phyloP scores from a whole-genome alignment of 345 rosid genomes.

The Xanthoceras sorbifolium region DNA sequence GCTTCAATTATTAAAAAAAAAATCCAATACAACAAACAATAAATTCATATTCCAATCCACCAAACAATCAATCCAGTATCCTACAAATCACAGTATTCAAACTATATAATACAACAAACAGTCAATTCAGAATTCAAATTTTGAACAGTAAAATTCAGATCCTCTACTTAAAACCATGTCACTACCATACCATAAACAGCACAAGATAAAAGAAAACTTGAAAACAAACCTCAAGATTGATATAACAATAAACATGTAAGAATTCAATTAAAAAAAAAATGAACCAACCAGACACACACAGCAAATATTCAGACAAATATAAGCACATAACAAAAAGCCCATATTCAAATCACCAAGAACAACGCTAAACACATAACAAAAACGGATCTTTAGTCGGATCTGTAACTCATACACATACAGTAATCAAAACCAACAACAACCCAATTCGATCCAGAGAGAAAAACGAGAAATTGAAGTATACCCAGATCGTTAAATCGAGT shows the following conservation, averaged over 20 bases:
- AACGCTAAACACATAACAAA: background rate
- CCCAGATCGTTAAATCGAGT: slow-evolving; percentile 14
- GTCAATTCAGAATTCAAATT: background rate
- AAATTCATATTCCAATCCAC: background rate
- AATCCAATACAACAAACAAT: background rate
- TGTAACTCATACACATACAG: background rate
- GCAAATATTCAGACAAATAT: background rate
- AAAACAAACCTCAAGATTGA: background rate
- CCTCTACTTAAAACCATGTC: background rate
- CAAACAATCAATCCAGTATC: background rate
- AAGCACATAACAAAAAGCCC: background rate
- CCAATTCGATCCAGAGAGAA: slow-evolving; percentile 14
- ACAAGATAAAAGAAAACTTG: background rate
- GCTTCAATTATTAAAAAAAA: slow-evolving; percentile 10
- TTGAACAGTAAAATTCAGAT: background rate
- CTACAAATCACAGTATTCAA: background rate
- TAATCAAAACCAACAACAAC: slow-evolving; percentile 9
- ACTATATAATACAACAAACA: background rate
- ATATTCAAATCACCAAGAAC: background rate
- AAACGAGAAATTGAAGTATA: slow-evolving; percentile 30
- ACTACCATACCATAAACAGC: background rate
- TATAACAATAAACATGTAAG: background rate
- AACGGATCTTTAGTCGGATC: background rate
- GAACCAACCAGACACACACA: background rate
- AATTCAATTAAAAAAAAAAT: background rate